Evolutionary conservation across 495 filamentous ascomycete species (phyloP), one percentile per base, ranked within the genome.

Genomic region (Platismatia glauca): DNA sequence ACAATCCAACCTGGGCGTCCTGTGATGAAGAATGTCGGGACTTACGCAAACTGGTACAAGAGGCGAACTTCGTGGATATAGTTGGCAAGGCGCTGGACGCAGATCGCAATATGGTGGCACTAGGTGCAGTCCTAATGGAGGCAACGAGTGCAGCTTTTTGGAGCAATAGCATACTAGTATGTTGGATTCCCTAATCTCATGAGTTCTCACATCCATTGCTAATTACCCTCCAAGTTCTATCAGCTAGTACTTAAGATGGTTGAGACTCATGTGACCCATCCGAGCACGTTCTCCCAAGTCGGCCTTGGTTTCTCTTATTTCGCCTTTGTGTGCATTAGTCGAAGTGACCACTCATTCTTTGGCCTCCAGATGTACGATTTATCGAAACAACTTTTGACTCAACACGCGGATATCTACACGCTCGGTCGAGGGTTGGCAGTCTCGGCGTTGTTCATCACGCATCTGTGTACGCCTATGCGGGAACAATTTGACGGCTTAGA

Each of bases 91-190:
- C 81, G 5, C 65, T 77, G 55, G 73, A 73, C 50, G 74, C 77
- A 31, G 84, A 89, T 64, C 73, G 79, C 7, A 78, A 73, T 33
- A 69, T 90, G 46, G 73, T 85, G 27, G 87, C 85, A 0, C 79
- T 90, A 15, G 90, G 88, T 20, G 82, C 87, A 0, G 84, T 95
- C 33, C 78, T 95, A 62, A 79, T 84, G 0, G 91, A 95, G 71
- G 84, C 89, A 13, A 81, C 88, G 62, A 84, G 84, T 57, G 84
- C 89, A n/a, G 87, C 87, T 1, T 95, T 88, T 74, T 96, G 90
- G 90, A 85, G 82, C 66, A 84, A 94, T 70, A 74, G 78, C 33
- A 41, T 66, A 55, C 31, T 70, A 22, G 66, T 68, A 39, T 24
- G 63, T 55, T 33, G 22, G 2, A 4, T 16, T 48, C 34, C 18